Evolutionary conservation across 345 rosid species (phyloP), one percentile per base, ranked within the genome.

Genomic region (Draba incana): DNA sequence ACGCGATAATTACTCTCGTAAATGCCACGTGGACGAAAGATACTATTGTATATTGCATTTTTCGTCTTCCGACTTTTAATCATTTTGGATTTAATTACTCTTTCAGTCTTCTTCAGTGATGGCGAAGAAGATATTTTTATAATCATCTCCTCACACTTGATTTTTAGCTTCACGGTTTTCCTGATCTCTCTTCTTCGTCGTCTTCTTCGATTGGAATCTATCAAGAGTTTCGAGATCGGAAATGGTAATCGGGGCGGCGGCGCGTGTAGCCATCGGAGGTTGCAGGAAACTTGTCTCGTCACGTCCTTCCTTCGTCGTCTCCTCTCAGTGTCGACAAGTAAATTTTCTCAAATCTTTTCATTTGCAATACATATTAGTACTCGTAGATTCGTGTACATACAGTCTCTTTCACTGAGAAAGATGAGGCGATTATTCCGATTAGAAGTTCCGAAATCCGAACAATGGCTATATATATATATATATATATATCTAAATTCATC

Each of bases 311-410:
- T 15, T 62, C 39, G 8, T 41, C 59, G 64, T 49, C 61, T 57
- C 79, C 57, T 63, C 69, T 69, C 79, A 75, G 62, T 63, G 56
- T 45, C 66, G 79, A 35, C 71, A 64, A 43, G 79, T 57, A 49
- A 12, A 38, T 35, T 31, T 53, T 55, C 69, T 45, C 69, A 10
- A 10, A 3, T 41, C 49, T 0, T 14, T 8, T 44, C 27, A 12
- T 52, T 1, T 33, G 14, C 50, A 13, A 10, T 27, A 4, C 28
- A 1, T 5, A 47, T 43, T 14, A 5, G 31, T 24, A 5, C 57
- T 45, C 61, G 0, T 43, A 31, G 48, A 62, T 24, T 51, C 42
- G 20, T 50, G 6, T 39, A 12, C 57, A 10, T 39, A 12, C 57
- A 33, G 5, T 42, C 28, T 10, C 25, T 47, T 5, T 13, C 24